Evolutionary conservation across 2,329 filamentous ascomycete genomes (phyloP), one percentile per base, ranked within the genome.

Genomic region (Neurospora sp.): DNA sequence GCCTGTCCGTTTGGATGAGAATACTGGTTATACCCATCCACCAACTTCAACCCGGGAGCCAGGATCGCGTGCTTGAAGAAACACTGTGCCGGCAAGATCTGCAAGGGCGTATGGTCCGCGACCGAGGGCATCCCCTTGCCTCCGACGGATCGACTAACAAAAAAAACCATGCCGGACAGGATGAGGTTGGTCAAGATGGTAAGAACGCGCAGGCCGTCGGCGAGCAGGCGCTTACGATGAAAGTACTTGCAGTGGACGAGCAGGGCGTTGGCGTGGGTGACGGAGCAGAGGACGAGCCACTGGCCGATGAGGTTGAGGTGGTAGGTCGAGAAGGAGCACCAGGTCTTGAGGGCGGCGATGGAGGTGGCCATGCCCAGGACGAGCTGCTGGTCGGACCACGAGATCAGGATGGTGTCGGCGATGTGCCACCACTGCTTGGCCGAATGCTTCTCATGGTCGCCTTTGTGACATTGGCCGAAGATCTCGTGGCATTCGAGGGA

Each of bases 221-320:
- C 42, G 7, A 36, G 10, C 10, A 33, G 23, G 15, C 38, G 46
- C 19, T 62, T 66, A 2, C 38, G 17, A 6, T 67, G 28, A 39
- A 69, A 69, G 1, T 69, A 69, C 17, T 67, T 40, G 68, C 68
- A 69, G 40, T 69, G 68, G 8, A 69, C 62, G 23, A 69, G 39
- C 40, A 69, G 36, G 36, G 68, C 68, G 33, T 69, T 69, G 28
- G 23, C 62, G 52, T 69, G 68, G 38, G 68, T 69, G 7, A 69
- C 42, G 58, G 62, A 42, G 33, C 33, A 66, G 13, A 69, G 10
- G 19, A 69, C 52, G 10, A 69, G 58, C 68, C 68, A 69, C 17
- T 69, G 68, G 28, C 66, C 66, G 33, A 46, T 38, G 19, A 69
- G 39, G 39, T 69, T 69, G 38, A 69, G 33, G 39, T 69, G 68